phyloP scores from a whole-genome alignment of 129 eudicot genomes.

The Pittosporum tobira region DNA sequence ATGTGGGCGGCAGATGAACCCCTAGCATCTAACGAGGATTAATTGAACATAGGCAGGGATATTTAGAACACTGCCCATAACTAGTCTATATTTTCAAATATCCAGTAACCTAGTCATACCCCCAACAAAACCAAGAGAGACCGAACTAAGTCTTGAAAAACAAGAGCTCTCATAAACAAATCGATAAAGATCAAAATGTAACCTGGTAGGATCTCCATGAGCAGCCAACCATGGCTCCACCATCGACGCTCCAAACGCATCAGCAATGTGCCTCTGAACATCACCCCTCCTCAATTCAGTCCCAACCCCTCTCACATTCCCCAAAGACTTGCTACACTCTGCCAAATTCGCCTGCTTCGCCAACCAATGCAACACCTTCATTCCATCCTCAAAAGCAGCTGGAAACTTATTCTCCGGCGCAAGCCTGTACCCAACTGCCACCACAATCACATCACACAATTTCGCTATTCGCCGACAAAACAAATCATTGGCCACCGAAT shows the following conservation, averaged over 20 bases:
- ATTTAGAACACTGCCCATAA: too few relatives aligned
- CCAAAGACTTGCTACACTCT: constrained; percentile 48
- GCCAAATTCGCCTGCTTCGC: constrained; percentile 65
- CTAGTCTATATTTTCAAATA: background rate
- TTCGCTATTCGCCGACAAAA: constrained; percentile 34
- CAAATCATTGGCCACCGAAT: constrained; percentile 3
- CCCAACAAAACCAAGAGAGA: background rate
- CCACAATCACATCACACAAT: constrained; percentile 76
- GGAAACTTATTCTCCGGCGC: constrained; percentile 77
- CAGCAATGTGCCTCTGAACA: constrained; percentile 49
- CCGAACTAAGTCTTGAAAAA: too few relatives aligned
- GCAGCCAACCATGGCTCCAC: background rate
- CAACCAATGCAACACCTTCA: constrained; percentile 59
- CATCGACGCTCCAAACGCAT: constrained; percentile 51
- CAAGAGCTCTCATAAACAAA: background rate
- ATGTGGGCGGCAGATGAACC: too few relatives aligned
- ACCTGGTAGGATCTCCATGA: background rate
- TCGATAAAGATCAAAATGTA: background rate
- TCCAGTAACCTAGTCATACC: background rate
- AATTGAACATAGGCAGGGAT: too few relatives aligned
- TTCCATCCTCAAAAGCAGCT: constrained; percentile 58
- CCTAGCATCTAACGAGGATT: too few relatives aligned
- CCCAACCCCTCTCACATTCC: constrained; percentile 29
- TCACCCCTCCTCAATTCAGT: constrained; percentile 52
- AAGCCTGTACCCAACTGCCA: constrained; percentile 79